These are phyloP conservation scores for Termitomyces sp. DNA, from an alignment of 768 basidiomycete species.

Conservation along the genomic window DNA sequence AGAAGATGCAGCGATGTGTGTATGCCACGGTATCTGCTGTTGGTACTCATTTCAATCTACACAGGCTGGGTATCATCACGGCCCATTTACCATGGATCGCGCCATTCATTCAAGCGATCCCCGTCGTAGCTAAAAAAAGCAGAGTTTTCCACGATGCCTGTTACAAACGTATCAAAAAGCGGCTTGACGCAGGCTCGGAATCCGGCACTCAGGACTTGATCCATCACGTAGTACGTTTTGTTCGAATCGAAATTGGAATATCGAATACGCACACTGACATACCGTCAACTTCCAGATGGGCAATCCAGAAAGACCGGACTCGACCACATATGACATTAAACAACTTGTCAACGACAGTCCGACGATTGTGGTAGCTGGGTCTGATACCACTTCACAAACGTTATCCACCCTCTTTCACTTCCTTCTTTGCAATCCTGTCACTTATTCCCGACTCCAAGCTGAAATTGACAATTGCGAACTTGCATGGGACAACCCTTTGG, in stretches of 20 bases:
- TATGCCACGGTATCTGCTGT: neutral
- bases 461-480: slow-evolving; percentile 4
- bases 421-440: slow-evolving; percentile 12
- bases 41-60: neutral
- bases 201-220: slow-evolving; percentile 12
- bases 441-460: slow-evolving; percentile 5
- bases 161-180: slow-evolving; percentile 46
- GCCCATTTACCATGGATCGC: slow-evolving; percentile 13
- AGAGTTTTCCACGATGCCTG: slow-evolving; percentile 28
- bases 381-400: slow-evolving; percentile 13
- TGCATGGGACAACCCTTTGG: neutral
- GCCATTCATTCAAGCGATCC: slow-evolving; percentile 6
- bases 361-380: slow-evolving; percentile 12
- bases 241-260: too few species aligned
- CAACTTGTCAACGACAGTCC: slow-evolving; percentile 16
- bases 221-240: slow-evolving; percentile 13
- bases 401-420: slow-evolving; percentile 14
- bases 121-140: slow-evolving; percentile 1
- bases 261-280: neutral
- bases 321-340: neutral
- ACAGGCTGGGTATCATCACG: slow-evolving; percentile 10
- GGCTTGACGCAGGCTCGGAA: slow-evolving; percentile 42
- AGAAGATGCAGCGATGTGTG: too few species aligned
- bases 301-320: neutral
- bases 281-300: neutral